Evolutionary conservation across 768 basidiomycete species (phyloP), one percentile per base, ranked within the genome.

Genomic region (Sarcodon sp.): DNA sequence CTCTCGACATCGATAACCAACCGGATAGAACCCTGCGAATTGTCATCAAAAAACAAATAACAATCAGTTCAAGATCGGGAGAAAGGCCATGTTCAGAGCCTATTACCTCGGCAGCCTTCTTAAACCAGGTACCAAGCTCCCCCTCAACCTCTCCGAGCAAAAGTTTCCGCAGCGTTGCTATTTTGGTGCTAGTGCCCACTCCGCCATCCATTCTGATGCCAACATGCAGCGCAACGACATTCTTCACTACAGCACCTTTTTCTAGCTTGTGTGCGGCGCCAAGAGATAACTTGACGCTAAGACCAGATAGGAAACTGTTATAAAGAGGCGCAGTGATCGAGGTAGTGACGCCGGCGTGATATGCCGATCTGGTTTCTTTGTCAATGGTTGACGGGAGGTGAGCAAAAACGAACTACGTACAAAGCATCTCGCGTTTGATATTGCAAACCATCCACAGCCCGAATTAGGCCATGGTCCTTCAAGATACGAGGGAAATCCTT

Each of bases 181-280:
- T 79, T 55, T 89, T 81, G 13, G 83, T 84, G 62, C 89, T 89
- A 16, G 88, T 72, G 50, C 86, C 84, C 8, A 45, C 41, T 7
- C 71, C 46, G 37, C 70, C 56, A 80, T 70, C 57, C 67, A 71
- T 50, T 1, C 46, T 31, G 53, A 66, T 12, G 65, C 71, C 6
- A 64, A 70, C 16, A 65, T 74, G 54, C 66, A 75, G 45, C 62
- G 64, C 47, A 52, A 58, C 57, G 18, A 62, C 50, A 27, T 68
- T 64, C 51, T 72, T 65, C 35, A 75, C 53, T 32, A 79, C 59
- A 4, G 75, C 73, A 8, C 63, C 63, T 0, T 59, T 47, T 12
- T 64, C 62, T 18, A 77, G 67, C 31, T 68, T 63, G 51, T 70
- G 67, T 13, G 53, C 51, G 0, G 69, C 66, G 3, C 66, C 64